phyloP scores from a whole-genome alignment of 2,329 filamentous ascomycete species.

The Calonectria hongkongensis region DNA sequence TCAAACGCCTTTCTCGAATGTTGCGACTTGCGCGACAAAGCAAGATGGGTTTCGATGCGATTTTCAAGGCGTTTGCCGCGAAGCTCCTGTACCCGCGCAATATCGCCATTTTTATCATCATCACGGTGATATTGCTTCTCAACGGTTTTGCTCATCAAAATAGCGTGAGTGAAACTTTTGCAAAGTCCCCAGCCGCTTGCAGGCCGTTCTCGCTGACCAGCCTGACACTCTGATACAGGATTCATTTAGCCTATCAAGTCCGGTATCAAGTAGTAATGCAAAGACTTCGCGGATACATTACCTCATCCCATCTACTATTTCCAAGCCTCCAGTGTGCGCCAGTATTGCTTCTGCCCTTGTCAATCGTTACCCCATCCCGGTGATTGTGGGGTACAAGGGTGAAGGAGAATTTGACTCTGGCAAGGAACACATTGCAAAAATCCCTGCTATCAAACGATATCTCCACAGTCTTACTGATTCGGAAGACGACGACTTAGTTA shows the following conservation, averaged over 20 bases:
- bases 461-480: constrained; percentile 31
- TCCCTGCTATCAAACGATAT: constrained; percentile 45
- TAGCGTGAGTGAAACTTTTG: background rate
- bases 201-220: background rate
- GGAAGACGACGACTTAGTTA: constrained; percentile 46
- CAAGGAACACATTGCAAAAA: constrained; percentile 48
- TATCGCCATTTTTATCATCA: too few relatives aligned
- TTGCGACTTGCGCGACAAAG: too few relatives aligned
- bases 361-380: constrained; percentile 44
- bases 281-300: constrained; percentile 38
- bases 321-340: constrained; percentile 40
- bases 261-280: background rate
- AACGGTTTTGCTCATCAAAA: background rate
- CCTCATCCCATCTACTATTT: constrained; percentile 39
- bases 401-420: constrained; percentile 40
- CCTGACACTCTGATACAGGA: background rate
- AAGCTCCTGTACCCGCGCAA: too few relatives aligned
- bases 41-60: too few relatives aligned
- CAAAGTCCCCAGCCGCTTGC: background rate
- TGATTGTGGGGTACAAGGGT: constrained; percentile 44
- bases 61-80: too few relatives aligned
- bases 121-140: too few relatives aligned
- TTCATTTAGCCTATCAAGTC: background rate
- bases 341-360: constrained; percentile 40
- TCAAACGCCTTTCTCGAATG: too few relatives aligned